Percentiles rank a stretch among this genome's conserved stretches.
These are phyloP conservation scores for Epichloe coenophiala DNA, from an alignment of 2,329 filamentous ascomycete species.

Conservation along the genomic window DNA sequence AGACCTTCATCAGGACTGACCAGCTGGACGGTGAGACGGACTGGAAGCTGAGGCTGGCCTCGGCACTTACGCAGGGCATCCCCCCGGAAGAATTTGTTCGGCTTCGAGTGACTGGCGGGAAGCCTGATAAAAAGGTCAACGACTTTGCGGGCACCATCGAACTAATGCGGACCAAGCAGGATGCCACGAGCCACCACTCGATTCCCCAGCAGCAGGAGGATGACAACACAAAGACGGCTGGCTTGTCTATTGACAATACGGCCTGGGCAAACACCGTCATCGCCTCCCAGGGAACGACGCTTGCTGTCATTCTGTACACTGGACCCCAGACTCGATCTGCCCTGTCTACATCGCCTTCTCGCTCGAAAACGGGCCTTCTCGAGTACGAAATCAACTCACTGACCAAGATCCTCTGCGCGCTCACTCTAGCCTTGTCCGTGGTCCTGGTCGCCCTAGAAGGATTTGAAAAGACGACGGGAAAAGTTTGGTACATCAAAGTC, in stretches of 20 bases:
- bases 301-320: constrained; percentile 88
- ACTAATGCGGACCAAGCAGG: constrained; percentile 43
- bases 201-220: constrained; percentile 19
- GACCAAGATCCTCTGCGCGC: constrained; percentile 85
- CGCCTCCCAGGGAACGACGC: constrained; percentile 76
- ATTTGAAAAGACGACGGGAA: constrained; percentile 52
- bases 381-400: constrained; percentile 96
- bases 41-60: constrained; percentile 89
- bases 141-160: constrained; percentile 88
- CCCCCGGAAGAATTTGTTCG: constrained; percentile 55
- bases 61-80: constrained; percentile 72
- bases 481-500: constrained; percentile 87
- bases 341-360: constrained; percentile 78
- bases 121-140: constrained; percentile 87
- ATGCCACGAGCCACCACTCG: constrained; percentile 31
- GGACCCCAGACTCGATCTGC: constrained; percentile 89
- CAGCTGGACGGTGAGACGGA: constrained; percentile 97
- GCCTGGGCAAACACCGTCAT: constrained; percentile 98
- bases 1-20: constrained; percentile 95
- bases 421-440: constrained; percentile 77
- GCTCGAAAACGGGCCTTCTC: constrained; percentile 85
- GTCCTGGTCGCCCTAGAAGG: constrained; percentile 79
- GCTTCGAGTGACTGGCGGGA: constrained; percentile 64
- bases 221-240: constrained; percentile 42
- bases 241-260: constrained; percentile 89